phyloP scores from a whole-genome alignment of 371 early-diverging fungal species.

The Dinochytrium kinnereticum region DNA sequence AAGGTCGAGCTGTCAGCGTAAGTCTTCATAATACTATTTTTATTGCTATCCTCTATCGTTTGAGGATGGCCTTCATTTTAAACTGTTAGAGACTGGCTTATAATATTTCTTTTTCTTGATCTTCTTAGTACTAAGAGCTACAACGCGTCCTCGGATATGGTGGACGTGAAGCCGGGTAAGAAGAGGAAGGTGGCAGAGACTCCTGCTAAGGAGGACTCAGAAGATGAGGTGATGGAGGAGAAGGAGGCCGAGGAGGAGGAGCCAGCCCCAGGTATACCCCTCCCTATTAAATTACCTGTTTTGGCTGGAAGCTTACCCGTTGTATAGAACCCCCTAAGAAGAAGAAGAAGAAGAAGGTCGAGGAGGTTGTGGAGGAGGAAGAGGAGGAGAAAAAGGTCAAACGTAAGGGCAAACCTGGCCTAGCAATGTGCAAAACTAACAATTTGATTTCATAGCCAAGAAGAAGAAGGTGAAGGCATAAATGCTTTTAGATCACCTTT shows the following conservation, averaged over 20 bases:
- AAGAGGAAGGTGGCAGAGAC: constrained; percentile 38
- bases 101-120: too few species aligned
- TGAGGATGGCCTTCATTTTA: too few species aligned
- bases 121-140: constrained; percentile 34
- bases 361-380: constrained; percentile 20
- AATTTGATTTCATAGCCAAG: too few species aligned
- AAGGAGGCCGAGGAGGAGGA: constrained; percentile 6
- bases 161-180: constrained; percentile 36
- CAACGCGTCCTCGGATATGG: constrained; percentile 45
- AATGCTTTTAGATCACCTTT: too few species aligned
- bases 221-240: background rate
- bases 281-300: too few species aligned
- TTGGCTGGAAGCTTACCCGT: background rate
- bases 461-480: background rate
- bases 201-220: background rate
- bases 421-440: too few species aligned
- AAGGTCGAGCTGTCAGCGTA: constrained; percentile 40
- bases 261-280: too few species aligned
- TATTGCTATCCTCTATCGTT: too few species aligned
- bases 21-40: constrained; percentile 35
- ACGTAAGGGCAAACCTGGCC: constrained; percentile 21
- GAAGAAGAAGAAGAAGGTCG: constrained; percentile 15
- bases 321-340: background rate
- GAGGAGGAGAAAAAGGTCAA: constrained; percentile 28
- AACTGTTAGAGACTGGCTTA: too few species aligned